Evolutionary conservation across 2,329 filamentous ascomycete genomes (phyloP).

Genomic region (Bipolaris oryzae): DNA sequence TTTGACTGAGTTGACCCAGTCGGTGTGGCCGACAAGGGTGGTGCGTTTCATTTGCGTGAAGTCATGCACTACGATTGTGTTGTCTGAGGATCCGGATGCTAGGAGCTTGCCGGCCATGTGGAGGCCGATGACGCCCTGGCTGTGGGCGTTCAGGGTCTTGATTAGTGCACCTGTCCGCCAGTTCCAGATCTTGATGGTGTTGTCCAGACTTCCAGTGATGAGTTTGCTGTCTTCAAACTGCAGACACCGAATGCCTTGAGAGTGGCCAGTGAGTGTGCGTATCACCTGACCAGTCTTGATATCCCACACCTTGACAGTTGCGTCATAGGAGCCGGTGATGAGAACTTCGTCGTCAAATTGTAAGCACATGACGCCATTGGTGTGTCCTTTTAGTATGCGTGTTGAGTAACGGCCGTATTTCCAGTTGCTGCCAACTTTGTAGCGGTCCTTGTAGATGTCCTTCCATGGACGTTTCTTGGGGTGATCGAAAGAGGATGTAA

Average conservation of each 20-base stretch:
- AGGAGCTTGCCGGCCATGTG: constrained; percentile 86
- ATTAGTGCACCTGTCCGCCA: constrained; percentile 90
- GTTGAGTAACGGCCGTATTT: constrained; percentile 89
- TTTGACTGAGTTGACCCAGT: constrained; percentile 97
- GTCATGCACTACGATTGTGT: constrained; percentile 90
- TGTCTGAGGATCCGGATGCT: constrained; percentile 87
- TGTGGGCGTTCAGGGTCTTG: constrained; percentile 79
- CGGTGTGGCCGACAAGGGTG: constrained; percentile 79
- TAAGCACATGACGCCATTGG: constrained; percentile 81
- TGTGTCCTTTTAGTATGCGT: constrained; percentile 83
- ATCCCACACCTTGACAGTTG: constrained; percentile 95
- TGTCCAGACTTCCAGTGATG: constrained; percentile 87
- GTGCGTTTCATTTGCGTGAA: constrained; percentile 83
- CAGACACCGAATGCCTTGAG: constrained; percentile 80
- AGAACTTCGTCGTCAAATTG: constrained; percentile 88
- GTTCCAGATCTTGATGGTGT: constrained; percentile 92
- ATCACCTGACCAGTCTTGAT: constrained; percentile 85
- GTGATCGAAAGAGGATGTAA: constrained; percentile 58
- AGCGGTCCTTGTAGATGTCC: constrained; percentile 92
- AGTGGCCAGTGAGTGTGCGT: constrained; percentile 83
- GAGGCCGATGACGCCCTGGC: constrained; percentile 80
- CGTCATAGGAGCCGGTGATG: constrained; percentile 93
- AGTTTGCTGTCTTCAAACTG: constrained; percentile 93
- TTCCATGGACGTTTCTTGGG: constrained; percentile 77
- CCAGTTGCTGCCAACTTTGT: constrained; percentile 97